phyloP scores from a whole-genome alignment of 2,329 filamentous ascomycete genomes.

The Nemania bipapillata region DNA sequence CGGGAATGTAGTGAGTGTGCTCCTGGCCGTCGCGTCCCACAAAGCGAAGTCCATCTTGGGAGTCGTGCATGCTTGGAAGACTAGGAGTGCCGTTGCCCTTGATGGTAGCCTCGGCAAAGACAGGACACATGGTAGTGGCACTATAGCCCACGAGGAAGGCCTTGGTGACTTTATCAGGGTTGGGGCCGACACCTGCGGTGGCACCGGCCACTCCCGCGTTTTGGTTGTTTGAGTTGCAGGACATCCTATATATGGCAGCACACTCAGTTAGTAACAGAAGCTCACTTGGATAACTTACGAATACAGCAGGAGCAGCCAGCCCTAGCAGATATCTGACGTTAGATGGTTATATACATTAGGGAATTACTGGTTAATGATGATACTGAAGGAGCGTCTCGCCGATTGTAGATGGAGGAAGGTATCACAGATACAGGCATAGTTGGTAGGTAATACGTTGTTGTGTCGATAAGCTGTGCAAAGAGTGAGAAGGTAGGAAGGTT shows the following conservation, averaged over 20 bases:
- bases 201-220: slow-evolving; percentile 4
- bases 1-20: background rate
- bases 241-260: slow-evolving; percentile 14
- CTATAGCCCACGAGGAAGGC: slow-evolving; percentile 17
- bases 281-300: background rate
- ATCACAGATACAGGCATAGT: background rate
- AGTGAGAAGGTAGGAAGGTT: slow-evolving; percentile 1
- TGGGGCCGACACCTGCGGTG: slow-evolving; percentile 1
- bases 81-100: background rate
- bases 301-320: background rate
- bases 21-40: slow-evolving; percentile 10
- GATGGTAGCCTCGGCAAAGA: slow-evolving; percentile 22
- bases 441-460: background rate
- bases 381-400: slow-evolving; percentile 8
- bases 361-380: background rate
- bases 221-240: slow-evolving; percentile 4
- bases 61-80: slow-evolving; percentile 18
- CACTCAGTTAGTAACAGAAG: slow-evolving; percentile 1
- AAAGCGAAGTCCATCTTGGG: slow-evolving; percentile 26
- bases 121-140: background rate
- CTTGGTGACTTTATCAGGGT: slow-evolving; percentile 9
- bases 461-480: background rate
- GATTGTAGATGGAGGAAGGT: slow-evolving; percentile 8
- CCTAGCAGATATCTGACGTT: background rate
- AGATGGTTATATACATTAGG: slow-evolving; percentile 8